Base-by-base conservation (phyloP, 768 basidiomycete genomes). In the Boletus tylopilopsis region DNA sequence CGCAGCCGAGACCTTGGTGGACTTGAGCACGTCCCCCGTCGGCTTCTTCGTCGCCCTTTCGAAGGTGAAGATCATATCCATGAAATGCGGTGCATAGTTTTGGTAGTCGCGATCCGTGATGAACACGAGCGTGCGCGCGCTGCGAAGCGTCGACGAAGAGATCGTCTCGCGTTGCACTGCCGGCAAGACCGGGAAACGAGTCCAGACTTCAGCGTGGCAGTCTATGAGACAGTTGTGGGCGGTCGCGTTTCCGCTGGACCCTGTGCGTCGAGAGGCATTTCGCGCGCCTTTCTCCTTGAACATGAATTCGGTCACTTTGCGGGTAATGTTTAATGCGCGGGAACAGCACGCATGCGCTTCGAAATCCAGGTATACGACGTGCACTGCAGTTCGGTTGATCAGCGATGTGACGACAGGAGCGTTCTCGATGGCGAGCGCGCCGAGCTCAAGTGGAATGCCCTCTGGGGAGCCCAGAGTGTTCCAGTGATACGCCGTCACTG, bases 151-250 rank as follows among this genome's bases (percentile, higher is more conserved):
- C 3, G 70, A 69, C 0, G 69, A 65, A 0, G 68, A 63, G 37
- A 75, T 68, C 0, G 76, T 76, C 25, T 73, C 69, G 8, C 77
- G 71, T 30, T 72, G 69, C n/a, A 83, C 70, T 0, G 81, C 79
- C 3, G 81, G 68, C 2, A 78, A 53, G 4, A 83, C 81, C 0
- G 81, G 81, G 58, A 81, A 83, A 10, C 81, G 75, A 6, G 73
- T 79, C 81, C 81, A 83, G 19, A 81, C 75, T 12, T 81, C 79
- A 0, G 72, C 61, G 44, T 79, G 74, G 46, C 79, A 81, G 53
- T 80, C 77, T 16, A 84, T 64, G 12, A 84, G 64, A 36, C 67
- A 74, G 47, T 81, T 84, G 53, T 81, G 73, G 7, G 61, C 55
- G 1, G 71, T 71, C 6, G 43, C 23, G 16, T 39, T 47, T 13